These are phyloP conservation scores for Kalaharituber pfeilii DNA, from an alignment of 2,329 filamentous ascomycete genomes.

Conservation along the genomic window DNA sequence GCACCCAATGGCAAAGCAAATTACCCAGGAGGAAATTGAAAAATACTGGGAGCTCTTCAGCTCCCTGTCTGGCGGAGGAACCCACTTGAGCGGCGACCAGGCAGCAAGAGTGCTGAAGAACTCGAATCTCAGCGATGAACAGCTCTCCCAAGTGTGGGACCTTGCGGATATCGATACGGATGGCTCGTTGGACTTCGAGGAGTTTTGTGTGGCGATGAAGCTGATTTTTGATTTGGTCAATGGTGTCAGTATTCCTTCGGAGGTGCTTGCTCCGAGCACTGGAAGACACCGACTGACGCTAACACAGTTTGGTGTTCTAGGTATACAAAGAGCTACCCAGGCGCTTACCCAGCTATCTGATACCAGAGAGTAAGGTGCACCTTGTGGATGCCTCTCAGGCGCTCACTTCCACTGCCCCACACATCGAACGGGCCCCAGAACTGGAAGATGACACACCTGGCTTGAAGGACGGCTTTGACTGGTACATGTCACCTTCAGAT, in stretches of 20 bases:
- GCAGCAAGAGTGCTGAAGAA: constrained; percentile 57
- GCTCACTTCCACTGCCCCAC: constrained; percentile 57
- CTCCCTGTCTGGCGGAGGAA: constrained; percentile 45
- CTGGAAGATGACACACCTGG: constrained; percentile 68
- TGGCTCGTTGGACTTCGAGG: constrained; percentile 94
- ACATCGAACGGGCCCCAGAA: constrained; percentile 65
- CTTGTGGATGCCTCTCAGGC: constrained; percentile 69
- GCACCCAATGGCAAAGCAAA: constrained; percentile 34
- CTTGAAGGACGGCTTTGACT: constrained; percentile 92
- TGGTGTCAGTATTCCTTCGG: too few relatives aligned
- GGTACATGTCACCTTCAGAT: constrained; percentile 92
- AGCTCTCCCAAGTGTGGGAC: constrained; percentile 96
- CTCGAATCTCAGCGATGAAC: constrained; percentile 53
- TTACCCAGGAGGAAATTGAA: constrained; percentile 57
- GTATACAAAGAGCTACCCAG: constrained; percentile 75
- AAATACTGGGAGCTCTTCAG: constrained; percentile 69
- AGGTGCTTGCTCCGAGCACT: constrained; percentile 16
- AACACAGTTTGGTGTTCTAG: constrained; percentile 31
- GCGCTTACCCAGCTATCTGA: constrained; percentile 81
- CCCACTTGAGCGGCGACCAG: constrained; percentile 49
- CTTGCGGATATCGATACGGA: constrained; percentile 93
- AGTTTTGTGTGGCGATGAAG: constrained; percentile 98
- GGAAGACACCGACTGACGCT: constrained; percentile 2
- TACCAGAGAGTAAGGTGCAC: constrained; percentile 87
- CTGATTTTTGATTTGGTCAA: constrained; percentile 96